Base-by-base conservation (phyloP, 2,329 filamentous ascomycete genomes). In the Raffaelea arxii region DNA sequence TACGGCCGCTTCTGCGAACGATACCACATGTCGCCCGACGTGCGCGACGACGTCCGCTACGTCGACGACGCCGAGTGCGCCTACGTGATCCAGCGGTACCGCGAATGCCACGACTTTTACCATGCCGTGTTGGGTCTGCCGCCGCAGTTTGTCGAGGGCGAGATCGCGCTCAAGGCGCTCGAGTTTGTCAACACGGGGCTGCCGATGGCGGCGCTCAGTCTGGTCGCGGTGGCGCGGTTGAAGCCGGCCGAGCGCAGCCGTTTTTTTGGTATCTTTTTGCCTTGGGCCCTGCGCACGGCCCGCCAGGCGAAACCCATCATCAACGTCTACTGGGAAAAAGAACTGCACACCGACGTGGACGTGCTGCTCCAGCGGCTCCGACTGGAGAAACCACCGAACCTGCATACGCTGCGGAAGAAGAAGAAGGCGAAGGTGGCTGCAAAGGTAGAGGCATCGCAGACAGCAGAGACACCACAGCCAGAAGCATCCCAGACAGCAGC, bases 271-370 rank as follows among this genome's bases (percentile, higher is more conserved):
- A 80, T 80, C 1, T 94, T 96, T 64, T 68, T 91, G 44, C 92
- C 92, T 1, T 98, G 92, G 92, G 92, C 92, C 30, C 65, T 96
- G 39, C 70, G 78, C 46, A 97, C 94, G 62, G 92, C 92, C 14
- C 63, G 88, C 53, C 68, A 76, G 46, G 76, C 80, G 41, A 79
- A 84, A 57, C 86, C 94, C 59, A 71, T 97, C 27, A 90, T 98
- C 54, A 96, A 96, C 63, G 82, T 98, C 2, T 98, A 95, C 61
- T 98, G 92, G 92, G 92, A 98, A 66, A 88, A 97, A 70, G 78
- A 91, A 67, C 66, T 98, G 54, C 83, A 90, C 67, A 86, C 80
- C 48, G 83, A 94, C 63, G 86, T 94, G 23, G 74, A 79, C 44
- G 85, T 82, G 53, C 60, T 98, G 61, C 76, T 92, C 53, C 63